phyloP scores from a whole-genome alignment of 1,284 basidiomycete genomes.

The Amylostereum areolatum region DNA sequence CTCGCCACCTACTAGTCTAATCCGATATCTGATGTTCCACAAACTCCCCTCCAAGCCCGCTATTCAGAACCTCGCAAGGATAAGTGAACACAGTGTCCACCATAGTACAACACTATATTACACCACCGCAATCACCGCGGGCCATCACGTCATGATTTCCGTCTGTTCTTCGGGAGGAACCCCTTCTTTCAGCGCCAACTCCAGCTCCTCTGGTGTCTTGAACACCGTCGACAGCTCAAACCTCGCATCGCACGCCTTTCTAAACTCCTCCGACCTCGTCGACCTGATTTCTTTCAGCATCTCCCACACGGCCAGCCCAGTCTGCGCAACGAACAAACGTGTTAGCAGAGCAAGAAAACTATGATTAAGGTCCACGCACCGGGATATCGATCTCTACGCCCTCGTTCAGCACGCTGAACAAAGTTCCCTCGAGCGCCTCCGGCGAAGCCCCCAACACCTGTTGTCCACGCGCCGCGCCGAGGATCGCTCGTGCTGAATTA shows the following conservation, averaged over 20 bases:
- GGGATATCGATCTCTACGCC: slow-evolving; percentile 41
- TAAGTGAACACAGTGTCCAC: too few relatives aligned
- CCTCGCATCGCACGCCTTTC: slow-evolving; percentile 38
- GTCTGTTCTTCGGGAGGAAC: slow-evolving; percentile 1
- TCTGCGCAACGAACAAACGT: slow-evolving; percentile 25
- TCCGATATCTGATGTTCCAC: too few relatives aligned
- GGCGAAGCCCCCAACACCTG: slow-evolving; percentile 38
- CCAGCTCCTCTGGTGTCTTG: slow-evolving; percentile 45
- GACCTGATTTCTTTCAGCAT: slow-evolving; percentile 49
- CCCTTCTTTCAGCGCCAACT: slow-evolving; percentile 19
- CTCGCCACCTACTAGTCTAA: too few relatives aligned
- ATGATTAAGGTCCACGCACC: slow-evolving; percentile 31
- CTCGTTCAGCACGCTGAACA: slow-evolving; percentile 46
- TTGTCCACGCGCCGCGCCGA: slow-evolving; percentile 57
- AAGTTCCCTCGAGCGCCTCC: slow-evolving; percentile 53
- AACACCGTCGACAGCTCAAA: slow-evolving; percentile 65
- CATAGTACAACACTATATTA: too few relatives aligned
- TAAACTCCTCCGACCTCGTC: slow-evolving; percentile 51
- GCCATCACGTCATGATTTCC: neutral
- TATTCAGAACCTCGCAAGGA: too few relatives aligned
- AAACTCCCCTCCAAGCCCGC: too few relatives aligned
- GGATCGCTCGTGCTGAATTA: slow-evolving; percentile 41
- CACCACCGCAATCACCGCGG: too few relatives aligned
- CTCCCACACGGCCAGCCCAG: slow-evolving; percentile 36
- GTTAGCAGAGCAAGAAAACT: neutral